Conservation (phyloP, 208 protist genomes). For the Acanthamoeba lenticulata region DNA sequence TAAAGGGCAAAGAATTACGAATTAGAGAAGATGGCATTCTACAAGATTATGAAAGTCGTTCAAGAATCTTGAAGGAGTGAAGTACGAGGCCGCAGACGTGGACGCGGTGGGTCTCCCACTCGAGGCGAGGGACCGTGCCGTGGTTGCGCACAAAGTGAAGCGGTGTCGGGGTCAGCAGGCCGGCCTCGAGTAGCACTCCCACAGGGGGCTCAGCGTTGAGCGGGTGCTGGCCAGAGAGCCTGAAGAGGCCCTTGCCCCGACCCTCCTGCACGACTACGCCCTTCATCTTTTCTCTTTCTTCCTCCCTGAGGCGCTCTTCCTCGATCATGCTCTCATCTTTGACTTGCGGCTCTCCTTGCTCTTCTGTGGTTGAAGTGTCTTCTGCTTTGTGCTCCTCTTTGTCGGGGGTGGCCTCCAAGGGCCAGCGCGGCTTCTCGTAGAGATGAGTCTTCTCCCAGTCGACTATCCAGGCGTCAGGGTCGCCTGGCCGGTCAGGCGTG, state of each 20-base stretch:
- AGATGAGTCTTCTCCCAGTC: background rate
- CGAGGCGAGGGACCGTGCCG: background rate
- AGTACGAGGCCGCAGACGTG: background rate
- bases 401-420: background rate
- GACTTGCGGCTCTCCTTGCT: background rate
- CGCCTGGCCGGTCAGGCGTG: background rate
- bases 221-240: constrained; percentile 81
- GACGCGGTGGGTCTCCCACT: constrained; percentile 24
- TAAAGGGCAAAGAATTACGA: constrained; percentile 17
- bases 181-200: constrained; percentile 70
- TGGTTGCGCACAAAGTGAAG: constrained; percentile 89
- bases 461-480: background rate
- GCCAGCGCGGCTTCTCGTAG: background rate
- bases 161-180: constrained; percentile 86
- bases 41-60: no score
- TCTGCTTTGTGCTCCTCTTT: background rate
- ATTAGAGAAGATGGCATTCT: no score
- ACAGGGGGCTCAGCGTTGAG: constrained; percentile 87
- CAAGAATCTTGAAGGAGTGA: constrained; percentile 66
- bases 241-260: background rate
- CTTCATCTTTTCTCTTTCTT: background rate
- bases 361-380: background rate
- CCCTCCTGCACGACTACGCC: background rate
- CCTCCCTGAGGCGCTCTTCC: background rate
- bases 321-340: background rate